phyloP scores from a whole-genome alignment of 768 basidiomycete species.

The Dictyophora rubrovolvata region DNA sequence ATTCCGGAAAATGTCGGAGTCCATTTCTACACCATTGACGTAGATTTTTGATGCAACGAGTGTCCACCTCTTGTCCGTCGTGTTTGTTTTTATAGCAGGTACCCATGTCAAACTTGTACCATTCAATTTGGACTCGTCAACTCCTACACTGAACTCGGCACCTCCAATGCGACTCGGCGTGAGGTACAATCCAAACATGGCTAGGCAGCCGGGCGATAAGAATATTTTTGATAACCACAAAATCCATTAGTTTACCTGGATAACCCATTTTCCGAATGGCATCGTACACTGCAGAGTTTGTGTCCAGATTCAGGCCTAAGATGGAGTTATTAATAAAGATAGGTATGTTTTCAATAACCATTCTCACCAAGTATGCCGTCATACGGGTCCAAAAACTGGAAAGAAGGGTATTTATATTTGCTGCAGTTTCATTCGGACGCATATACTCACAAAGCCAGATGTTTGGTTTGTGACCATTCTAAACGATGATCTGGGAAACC shows the following conservation, averaged over 20 bases:
- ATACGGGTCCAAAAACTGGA: not conserved
- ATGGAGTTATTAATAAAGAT: not conserved
- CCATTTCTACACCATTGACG: not conserved
- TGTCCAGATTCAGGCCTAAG: not conserved
- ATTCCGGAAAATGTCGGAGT: not conserved
- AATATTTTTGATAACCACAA: not conserved
- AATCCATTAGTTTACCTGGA: not conserved
- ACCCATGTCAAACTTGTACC: slow-evolving; percentile 19
- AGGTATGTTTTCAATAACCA: not conserved
- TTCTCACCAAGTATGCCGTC: slow-evolving; percentile 4
- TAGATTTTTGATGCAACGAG: not conserved
- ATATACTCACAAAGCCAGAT: slow-evolving; percentile 25
- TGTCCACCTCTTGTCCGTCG: not conserved
- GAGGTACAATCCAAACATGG: slow-evolving; percentile 41
- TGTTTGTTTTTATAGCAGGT: not conserved
- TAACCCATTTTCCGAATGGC: slow-evolving; percentile 14
- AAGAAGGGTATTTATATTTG: not conserved
- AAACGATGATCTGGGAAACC: slow-evolving; percentile 28
- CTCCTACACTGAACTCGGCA: slow-evolving; percentile 44
- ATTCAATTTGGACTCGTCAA: slow-evolving; percentile 40
- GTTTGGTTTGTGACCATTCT: slow-evolving; percentile 48
- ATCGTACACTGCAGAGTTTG: not conserved
- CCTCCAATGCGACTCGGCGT: slow-evolving; percentile 37
- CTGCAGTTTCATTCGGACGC: not conserved
- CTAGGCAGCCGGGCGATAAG: slow-evolving; percentile 16